Conservation (phyloP, 2,329 filamentous ascomycete species). For the Microcyclospora pomicola region DNA sequence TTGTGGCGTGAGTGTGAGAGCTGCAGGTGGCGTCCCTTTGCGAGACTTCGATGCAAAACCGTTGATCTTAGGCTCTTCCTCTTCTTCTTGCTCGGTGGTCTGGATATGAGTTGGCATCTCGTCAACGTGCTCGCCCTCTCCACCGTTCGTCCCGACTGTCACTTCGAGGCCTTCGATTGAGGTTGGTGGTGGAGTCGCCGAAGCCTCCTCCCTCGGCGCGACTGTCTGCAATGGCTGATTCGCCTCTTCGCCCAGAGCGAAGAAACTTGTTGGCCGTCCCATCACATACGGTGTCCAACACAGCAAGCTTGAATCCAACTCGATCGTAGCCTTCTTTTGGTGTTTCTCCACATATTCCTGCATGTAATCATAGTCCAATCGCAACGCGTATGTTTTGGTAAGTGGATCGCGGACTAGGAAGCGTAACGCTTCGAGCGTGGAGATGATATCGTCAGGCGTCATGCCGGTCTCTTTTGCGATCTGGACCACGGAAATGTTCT, state of each 20-base stretch:
- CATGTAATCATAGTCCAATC: constrained; percentile 75
- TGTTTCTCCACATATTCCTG: constrained; percentile 78
- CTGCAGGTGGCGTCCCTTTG: constrained; percentile 13
- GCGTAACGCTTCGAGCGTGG: constrained; percentile 76
- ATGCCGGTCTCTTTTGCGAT: constrained; percentile 87
- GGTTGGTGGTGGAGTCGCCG: no score
- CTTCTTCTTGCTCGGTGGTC: constrained; percentile 8
- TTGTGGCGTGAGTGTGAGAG: constrained; percentile 16
- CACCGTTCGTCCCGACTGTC: no score
- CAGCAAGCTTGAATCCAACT: constrained; percentile 63
- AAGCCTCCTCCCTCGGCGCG: constrained; percentile 66
- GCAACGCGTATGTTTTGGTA: constrained; percentile 77
- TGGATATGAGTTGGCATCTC: constrained; percentile 1
- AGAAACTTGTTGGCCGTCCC: constrained; percentile 46
- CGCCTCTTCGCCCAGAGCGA: constrained; percentile 24
- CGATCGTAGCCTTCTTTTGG: constrained; percentile 77
- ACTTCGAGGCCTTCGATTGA: constrained; percentile 23
- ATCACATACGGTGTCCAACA: constrained; percentile 97
- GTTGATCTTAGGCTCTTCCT: constrained; percentile 7
- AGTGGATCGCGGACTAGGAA: constrained; percentile 81
- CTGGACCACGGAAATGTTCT: constrained; percentile 38
- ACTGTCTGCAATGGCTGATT: constrained; percentile 55
- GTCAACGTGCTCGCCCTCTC: no score
- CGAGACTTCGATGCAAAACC: constrained; percentile 10
- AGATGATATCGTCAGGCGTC: constrained; percentile 92